These are phyloP conservation scores for Aurantiochytrium sp. DNA, from an alignment of 108 stramenopile species.

Conservation along the genomic window DNA sequence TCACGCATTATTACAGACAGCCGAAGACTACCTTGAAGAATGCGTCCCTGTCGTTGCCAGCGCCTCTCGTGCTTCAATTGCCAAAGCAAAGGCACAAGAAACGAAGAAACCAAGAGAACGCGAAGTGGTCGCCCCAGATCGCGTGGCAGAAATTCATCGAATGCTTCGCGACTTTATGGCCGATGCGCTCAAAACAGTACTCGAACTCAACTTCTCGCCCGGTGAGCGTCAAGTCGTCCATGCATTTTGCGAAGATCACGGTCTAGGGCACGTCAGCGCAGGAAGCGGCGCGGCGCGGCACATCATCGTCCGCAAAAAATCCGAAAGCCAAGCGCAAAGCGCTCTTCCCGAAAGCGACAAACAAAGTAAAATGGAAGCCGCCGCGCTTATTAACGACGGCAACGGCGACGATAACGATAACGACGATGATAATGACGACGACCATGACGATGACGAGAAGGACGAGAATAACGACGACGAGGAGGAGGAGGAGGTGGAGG, in stretches of 20 bases:
- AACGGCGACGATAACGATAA: not conserved
- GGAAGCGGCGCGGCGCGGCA: not conserved
- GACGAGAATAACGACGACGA: not conserved
- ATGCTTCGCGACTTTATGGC: not conserved
- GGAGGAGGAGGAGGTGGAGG: not conserved
- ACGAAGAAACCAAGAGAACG: not conserved
- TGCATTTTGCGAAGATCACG: not conserved
- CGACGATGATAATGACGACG: not conserved
- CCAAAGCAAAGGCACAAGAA: not conserved
- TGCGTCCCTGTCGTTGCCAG: not conserved
- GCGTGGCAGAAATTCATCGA: not conserved
- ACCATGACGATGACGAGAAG: not conserved
- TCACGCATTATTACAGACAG: not conserved
- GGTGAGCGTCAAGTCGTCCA: not conserved
- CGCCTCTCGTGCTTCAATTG: not conserved
- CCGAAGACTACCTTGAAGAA: not conserved
- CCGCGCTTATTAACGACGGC: not conserved
- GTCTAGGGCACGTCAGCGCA: not conserved
- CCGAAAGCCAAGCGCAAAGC: too few relatives aligned
- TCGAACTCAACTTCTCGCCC: not conserved
- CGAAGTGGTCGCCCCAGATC: not conserved
- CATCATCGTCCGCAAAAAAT: not conserved
- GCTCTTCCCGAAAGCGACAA: too few relatives aligned
- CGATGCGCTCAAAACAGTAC: too few relatives aligned
- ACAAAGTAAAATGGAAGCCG: not conserved